phyloP scores from a whole-genome alignment of 2,329 filamentous ascomycete species.

The Aureobasidium sp. region DNA sequence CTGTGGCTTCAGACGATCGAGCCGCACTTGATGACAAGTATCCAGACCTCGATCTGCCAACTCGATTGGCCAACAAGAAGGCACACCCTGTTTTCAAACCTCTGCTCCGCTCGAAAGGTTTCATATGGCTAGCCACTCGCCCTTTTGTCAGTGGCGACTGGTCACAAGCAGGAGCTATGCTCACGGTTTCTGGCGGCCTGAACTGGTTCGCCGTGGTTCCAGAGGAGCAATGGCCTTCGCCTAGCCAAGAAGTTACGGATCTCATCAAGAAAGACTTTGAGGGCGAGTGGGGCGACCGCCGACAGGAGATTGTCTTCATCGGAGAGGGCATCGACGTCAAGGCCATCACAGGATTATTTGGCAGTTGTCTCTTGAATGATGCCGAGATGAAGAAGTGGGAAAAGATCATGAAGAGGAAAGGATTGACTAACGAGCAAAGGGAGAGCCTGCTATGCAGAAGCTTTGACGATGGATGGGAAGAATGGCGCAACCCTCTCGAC shows the following conservation, averaged over 20 bases:
- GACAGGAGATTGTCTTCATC: constrained; percentile 68
- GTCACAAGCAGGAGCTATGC: constrained; percentile 58
- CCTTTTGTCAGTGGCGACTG: constrained; percentile 50
- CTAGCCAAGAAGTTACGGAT: constrained; percentile 39
- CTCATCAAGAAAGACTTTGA: constrained; percentile 45
- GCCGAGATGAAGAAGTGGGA: constrained; percentile 42
- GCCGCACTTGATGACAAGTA: constrained; percentile 5
- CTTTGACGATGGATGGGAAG: constrained; percentile 26
- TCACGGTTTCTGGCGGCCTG: constrained; percentile 52
- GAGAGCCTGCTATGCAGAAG: constrained; percentile 34
- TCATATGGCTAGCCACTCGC: constrained; percentile 52
- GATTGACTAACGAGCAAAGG: constrained; percentile 1
- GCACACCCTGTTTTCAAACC: constrained; percentile 44
- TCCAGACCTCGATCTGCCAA: constrained; percentile 20
- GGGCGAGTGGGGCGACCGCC: constrained; percentile 56
- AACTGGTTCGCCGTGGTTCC: constrained; percentile 51
- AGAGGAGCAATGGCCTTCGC: constrained; percentile 42
- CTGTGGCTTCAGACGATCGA: neutral
- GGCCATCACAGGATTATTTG: constrained; percentile 46
- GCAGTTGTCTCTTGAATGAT: constrained; percentile 55
- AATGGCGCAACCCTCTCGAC: constrained; percentile 20
- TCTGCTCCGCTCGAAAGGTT: constrained; percentile 56
- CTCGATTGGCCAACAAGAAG: constrained; percentile 50
- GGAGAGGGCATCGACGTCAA: constrained; percentile 53
- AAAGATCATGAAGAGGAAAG: constrained; percentile 28